phyloP scores from a whole-genome alignment of 116 monocot genomes.

The Phalaenopsis hybrid region DNA sequence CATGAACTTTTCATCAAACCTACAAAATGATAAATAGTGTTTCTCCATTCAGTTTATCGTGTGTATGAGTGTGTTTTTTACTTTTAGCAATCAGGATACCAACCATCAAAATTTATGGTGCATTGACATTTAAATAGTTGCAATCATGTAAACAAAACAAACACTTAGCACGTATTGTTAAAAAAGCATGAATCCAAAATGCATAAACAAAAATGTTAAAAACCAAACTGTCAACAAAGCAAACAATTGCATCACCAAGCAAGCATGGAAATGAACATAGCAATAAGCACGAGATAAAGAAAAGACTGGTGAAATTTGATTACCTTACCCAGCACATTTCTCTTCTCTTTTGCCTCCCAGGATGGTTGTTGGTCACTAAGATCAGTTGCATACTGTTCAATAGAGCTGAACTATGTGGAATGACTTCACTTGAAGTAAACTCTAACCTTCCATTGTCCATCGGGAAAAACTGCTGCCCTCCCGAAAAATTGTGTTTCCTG shows the following conservation, averaged over 20 bases:
- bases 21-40: not conserved
- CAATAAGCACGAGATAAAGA: not conserved
- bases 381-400: not conserved
- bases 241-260: not conserved
- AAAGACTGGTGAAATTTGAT: not conserved
- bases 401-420: not conserved
- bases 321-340: slow-evolving; percentile 34
- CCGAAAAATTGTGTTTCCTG: not conserved
- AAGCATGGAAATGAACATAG: not conserved
- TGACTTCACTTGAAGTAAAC: not conserved
- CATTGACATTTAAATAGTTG: not conserved
- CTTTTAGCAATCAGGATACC: not conserved
- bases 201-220: not conserved
- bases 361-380: not conserved
- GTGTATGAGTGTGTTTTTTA: not conserved
- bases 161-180: not conserved
- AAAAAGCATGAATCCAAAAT: not conserved
- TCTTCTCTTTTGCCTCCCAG: not conserved
- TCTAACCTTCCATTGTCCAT: not conserved
- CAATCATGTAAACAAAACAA: not conserved
- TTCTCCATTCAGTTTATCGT: not conserved
- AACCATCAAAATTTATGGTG: not conserved
- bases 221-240: not conserved
- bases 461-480: not conserved
- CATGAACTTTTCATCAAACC: not conserved